A percentile compares a stretch with the other conserved stretches of the same genome.
phyloP scores from a whole-genome alignment of 495 filamentous ascomycete species.

The Cenococcum geophilum region DNA sequence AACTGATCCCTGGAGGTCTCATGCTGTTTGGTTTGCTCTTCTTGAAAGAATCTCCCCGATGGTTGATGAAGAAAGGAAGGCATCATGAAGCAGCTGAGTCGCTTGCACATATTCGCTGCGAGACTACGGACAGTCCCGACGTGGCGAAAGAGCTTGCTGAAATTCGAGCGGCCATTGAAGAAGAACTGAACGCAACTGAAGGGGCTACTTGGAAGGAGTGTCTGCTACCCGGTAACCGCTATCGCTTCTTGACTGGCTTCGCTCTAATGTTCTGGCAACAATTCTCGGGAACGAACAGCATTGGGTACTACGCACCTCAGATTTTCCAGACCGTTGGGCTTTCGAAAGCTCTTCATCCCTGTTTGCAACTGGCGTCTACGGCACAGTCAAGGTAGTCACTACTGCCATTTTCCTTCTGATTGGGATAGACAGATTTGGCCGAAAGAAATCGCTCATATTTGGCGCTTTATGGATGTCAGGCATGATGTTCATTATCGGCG shows the following conservation, averaged over 20 bases:
- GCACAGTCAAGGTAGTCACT: conserved; percentile 20
- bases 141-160: conserved; percentile 37
- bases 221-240: conserved; percentile 21
- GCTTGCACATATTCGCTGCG: conserved; percentile 58
- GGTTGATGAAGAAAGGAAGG: conserved; percentile 54
- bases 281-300: conserved; percentile 30
- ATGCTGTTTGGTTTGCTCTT: conserved; percentile 45
- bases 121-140: conserved; percentile 51
- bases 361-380: conserved; percentile 29
- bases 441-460: conserved; percentile 2
- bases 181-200: conserved; percentile 20
- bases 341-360: conserved; percentile 9
- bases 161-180: conserved; percentile 21
- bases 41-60: conserved; percentile 58
- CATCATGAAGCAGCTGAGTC: conserved; percentile 52
- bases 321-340: conserved; percentile 28
- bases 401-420: conserved; percentile 10
- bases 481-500: conserved; percentile 23
- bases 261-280: conserved; percentile 34
- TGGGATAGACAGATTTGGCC: conserved; percentile 13
- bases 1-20: conserved; percentile 51
- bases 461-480: conserved; percentile 14
- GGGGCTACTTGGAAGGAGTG: conserved; percentile 19
- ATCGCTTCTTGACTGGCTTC: conserved; percentile 23
- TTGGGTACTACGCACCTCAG: conserved; percentile 20